phyloP scores from a whole-genome alignment of 768 basidiomycete genomes.

The Panus rudis region DNA sequence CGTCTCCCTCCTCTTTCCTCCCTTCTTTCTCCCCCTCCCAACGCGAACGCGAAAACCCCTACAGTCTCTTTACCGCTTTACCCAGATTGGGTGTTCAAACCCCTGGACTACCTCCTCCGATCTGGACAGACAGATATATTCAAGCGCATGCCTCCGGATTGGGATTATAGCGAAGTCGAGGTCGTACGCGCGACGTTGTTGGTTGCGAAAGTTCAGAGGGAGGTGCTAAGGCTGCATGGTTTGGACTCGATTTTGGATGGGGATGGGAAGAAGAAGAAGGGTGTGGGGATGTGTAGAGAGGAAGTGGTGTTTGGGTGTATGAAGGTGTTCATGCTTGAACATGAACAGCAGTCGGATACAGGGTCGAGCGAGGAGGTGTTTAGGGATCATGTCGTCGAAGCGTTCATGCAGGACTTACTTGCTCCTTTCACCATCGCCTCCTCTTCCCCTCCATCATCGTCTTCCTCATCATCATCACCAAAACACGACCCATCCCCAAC shows the following conservation, averaged over 20 bases:
- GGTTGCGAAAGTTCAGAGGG: slow-evolving; percentile 45
- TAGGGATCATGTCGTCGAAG: slow-evolving; percentile 59
- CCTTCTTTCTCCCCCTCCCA: too few relatives aligned
- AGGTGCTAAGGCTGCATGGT: slow-evolving; percentile 36
- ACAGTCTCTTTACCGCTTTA: slow-evolving; percentile 36
- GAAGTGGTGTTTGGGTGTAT: slow-evolving; percentile 73
- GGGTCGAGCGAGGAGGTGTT: slow-evolving; percentile 58
- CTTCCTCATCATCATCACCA: slow-evolving; percentile 11
- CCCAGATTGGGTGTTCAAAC: slow-evolving; percentile 60
- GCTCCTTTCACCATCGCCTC: slow-evolving; percentile 40
- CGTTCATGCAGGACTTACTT: slow-evolving; percentile 54
- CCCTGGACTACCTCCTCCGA: slow-evolving; percentile 73
- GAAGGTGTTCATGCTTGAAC: slow-evolving; percentile 95
- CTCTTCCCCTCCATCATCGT: slow-evolving; percentile 11
- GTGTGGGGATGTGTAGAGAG: slow-evolving; percentile 46
- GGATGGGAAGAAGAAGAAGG: too few relatives aligned
- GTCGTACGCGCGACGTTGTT: slow-evolving; percentile 63
- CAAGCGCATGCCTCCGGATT: slow-evolving; percentile 53
- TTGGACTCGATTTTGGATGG: slow-evolving; percentile 33
- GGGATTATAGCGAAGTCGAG: slow-evolving; percentile 78
- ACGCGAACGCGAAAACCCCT: too few relatives aligned
- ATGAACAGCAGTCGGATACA: slow-evolving; percentile 44
- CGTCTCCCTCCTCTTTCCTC: slow-evolving; percentile 25
- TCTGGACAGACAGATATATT: slow-evolving; percentile 73
- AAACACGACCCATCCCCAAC: slow-evolving; percentile 21